phyloP scores from a whole-genome alignment of 2,329 filamentous ascomycete genomes.

The Metarhizium album region DNA sequence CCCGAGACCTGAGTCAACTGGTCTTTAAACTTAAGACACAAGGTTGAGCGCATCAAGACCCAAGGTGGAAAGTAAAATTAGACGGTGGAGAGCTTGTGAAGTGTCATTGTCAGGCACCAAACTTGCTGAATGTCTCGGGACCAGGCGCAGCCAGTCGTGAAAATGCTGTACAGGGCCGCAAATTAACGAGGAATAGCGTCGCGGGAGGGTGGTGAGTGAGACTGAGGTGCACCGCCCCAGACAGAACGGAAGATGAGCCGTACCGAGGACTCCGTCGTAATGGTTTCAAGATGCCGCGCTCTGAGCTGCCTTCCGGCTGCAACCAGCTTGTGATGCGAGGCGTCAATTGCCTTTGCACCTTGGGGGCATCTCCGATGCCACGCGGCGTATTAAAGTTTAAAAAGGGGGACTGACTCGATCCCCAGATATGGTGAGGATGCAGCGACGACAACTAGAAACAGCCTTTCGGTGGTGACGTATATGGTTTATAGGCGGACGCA shows the following conservation, averaged over 20 bases:
- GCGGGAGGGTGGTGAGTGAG: too few species aligned
- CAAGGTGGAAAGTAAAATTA: conserved; percentile 6
- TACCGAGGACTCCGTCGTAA: background rate
- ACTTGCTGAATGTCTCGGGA: background rate
- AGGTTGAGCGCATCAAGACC: background rate
- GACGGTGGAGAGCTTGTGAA: background rate
- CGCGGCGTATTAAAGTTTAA: background rate
- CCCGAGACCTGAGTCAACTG: background rate
- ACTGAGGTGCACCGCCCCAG: background rate
- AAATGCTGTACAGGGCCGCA: background rate
- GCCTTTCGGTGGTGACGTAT: background rate
- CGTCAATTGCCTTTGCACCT: background rate
- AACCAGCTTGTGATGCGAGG: background rate
- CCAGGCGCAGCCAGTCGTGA: background rate
- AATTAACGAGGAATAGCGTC: background rate
- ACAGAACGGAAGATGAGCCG: background rate
- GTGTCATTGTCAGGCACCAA: conserved; percentile 3
- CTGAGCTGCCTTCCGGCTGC: background rate
- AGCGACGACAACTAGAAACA: background rate
- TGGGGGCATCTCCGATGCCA: background rate
- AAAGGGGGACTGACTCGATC: background rate
- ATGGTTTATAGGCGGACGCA: background rate
- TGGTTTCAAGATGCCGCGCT: background rate
- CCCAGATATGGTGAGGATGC: background rate
- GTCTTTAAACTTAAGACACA: background rate